These are phyloP conservation scores for Cyberlindnera maritima DNA, from an alignment of 805 yeast genomes.

Conservation along the genomic window DNA sequence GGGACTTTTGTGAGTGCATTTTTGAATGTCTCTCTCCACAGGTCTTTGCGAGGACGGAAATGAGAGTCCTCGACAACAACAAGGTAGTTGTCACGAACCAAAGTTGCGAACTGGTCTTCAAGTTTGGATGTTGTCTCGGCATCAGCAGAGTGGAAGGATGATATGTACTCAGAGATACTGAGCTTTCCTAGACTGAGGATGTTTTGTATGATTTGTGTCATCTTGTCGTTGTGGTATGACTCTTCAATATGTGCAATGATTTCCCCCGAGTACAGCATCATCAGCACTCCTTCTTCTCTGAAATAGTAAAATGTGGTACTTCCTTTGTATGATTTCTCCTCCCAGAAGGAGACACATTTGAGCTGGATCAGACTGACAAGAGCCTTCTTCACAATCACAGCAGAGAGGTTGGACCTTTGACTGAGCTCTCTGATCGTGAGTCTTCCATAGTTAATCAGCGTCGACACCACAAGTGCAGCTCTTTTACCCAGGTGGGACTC, in stretches of 20 bases:
- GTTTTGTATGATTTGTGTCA: constrained; percentile 64
- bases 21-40: constrained; percentile 40
- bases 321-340: constrained; percentile 34
- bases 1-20: constrained; percentile 39
- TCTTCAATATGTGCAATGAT: constrained; percentile 53
- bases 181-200: constrained; percentile 69
- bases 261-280: constrained; percentile 74
- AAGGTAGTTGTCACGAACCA: constrained; percentile 50
- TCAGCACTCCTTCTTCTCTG: constrained; percentile 60
- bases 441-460: constrained; percentile 67
- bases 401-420: constrained; percentile 43
- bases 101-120: constrained; percentile 38
- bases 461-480: constrained; percentile 60
- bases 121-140: constrained; percentile 28
- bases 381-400: constrained; percentile 54
- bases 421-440: constrained; percentile 54
- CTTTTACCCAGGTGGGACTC: constrained; percentile 65
- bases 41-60: constrained; percentile 35
- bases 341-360: constrained; percentile 69
- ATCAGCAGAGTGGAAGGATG: constrained; percentile 28
- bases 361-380: constrained; percentile 78
- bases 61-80: constrained; percentile 41
- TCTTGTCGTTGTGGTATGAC: constrained; percentile 37
- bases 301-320: constrained; percentile 50
- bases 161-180: constrained; percentile 49